Base-by-base conservation (phyloP, 108 stramenopile species). In the Chaetoceros muelleri region DNA sequence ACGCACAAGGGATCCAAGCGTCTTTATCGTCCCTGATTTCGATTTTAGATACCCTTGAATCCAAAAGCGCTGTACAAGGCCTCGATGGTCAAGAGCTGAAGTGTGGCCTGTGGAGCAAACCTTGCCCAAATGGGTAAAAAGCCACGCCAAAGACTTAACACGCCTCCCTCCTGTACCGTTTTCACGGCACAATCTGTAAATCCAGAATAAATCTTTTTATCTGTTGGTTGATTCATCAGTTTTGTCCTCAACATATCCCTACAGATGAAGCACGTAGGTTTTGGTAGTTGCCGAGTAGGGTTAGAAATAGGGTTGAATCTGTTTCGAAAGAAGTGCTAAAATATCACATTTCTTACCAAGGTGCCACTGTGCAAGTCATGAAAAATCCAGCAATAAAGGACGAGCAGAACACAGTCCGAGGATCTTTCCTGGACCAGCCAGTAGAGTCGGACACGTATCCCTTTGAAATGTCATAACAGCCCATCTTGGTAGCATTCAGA, bases 401-500 rank as follows among this genome's bases (percentile, higher is more conserved):
- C 22, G 83, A 64, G 58, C 58, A 24, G 58, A 87, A 87, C 26
- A 74, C 57, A 2, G 83, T 87, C 22, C 77, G 69, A 19, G 77
- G 17, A 67, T 87, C 87, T 62, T 90, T 90, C 30, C 86, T 74
- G 24, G 65, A 44, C 80, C 82, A 88, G 24, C 86, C 88, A 21
- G 84, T 85, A 28, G 29, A 17, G 50, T 73, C 73, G 48, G 61
- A 47, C 16, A 93, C 85, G 28, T 80, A 81, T 48, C 91, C 91
- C 73, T 95, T 95, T 73, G 80, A 64, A 28, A 77, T 53, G 55
- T 95, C 94, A 53, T 92, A 95, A 49, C 75, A 75, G 21, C 88
- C 94, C 90, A 95, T 92, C 69, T 95, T 95, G 48, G 94, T 95
- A 51, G 88, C 94, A 63, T 95, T 95, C 65, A 93, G 67, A 0